phyloP scores from a whole-genome alignment of 768 basidiomycete species.

The Agaricus bisporus region DNA sequence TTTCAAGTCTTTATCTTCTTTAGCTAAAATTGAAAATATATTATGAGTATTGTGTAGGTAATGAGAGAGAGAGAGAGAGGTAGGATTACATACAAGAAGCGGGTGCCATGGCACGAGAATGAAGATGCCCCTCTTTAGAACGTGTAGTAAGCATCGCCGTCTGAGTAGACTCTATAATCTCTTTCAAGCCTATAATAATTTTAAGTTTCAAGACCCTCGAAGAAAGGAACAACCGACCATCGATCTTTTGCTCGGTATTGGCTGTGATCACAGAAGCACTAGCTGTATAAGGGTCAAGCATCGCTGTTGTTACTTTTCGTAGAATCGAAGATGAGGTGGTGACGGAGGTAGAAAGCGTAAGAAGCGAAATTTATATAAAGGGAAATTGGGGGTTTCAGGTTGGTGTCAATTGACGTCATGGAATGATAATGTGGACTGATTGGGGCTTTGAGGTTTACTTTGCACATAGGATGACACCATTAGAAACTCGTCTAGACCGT shows the following conservation, averaged over 20 bases:
- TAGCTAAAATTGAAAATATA: slow-evolving; percentile 25
- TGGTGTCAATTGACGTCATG: slow-evolving; percentile 3
- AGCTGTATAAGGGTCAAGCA: slow-evolving; percentile 70
- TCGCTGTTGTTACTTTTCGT: slow-evolving; percentile 18
- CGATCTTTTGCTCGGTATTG: slow-evolving; percentile 60
- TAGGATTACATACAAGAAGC: slow-evolving; percentile 50
- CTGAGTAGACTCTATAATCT: slow-evolving; percentile 54
- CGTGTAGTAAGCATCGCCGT: slow-evolving; percentile 79
- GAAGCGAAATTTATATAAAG: too few species aligned
- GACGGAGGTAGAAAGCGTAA: background rate
- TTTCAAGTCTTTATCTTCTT: slow-evolving; percentile 39
- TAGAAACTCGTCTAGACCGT: too few species aligned
- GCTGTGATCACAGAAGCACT: slow-evolving; percentile 54
- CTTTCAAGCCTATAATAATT: slow-evolving; percentile 63
- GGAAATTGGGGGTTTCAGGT: background rate
- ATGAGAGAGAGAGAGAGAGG: background rate
- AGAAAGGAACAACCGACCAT: too few species aligned
- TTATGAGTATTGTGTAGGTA: too few species aligned
- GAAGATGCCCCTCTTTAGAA: slow-evolving; percentile 57
- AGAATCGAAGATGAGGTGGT: background rate
- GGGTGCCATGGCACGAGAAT: slow-evolving; percentile 79
- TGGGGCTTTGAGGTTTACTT: background rate
- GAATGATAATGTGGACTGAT: background rate
- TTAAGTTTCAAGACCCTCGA: too few species aligned
- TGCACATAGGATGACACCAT: background rate